These are phyloP conservation scores for Tilletia caries DNA, from an alignment of 1,284 basidiomycete species.

Conservation along the genomic window DNA sequence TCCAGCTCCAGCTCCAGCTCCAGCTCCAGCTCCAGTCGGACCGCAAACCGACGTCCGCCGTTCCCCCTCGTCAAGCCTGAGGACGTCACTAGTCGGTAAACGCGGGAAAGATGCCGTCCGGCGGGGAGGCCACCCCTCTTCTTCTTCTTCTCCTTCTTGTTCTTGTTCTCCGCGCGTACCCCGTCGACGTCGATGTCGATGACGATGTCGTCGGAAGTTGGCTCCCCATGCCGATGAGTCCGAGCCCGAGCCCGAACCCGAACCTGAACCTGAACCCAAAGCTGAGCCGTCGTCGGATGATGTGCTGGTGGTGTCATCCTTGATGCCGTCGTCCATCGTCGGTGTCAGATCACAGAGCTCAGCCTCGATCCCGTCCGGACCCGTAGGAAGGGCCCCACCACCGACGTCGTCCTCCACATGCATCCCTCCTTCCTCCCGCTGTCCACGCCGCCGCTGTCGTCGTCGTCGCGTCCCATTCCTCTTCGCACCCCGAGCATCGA, in stretches of 20 bases:
- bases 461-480: background rate
- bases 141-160: background rate
- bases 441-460: no score
- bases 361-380: no score
- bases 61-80: background rate
- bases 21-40: background rate
- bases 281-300: no score
- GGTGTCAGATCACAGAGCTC: no score
- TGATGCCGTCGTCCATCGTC: no score
- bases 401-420: no score
- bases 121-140: background rate
- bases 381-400: no score
- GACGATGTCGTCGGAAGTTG: background rate
- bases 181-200: background rate
- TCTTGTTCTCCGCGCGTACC: background rate
- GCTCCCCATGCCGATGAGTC: background rate
- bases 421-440: no score
- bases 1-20: background rate
- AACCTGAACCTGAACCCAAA: background rate
- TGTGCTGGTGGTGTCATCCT: no score
- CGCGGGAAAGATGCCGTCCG: slow-evolving; percentile 7
- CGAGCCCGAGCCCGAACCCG: background rate
- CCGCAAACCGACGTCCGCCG: no score
- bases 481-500: no score
- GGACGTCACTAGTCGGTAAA: background rate